Evolutionary conservation across 2,329 filamentous ascomycete genomes (phyloP).

Genomic region (Monosporascus cannonballus): DNA sequence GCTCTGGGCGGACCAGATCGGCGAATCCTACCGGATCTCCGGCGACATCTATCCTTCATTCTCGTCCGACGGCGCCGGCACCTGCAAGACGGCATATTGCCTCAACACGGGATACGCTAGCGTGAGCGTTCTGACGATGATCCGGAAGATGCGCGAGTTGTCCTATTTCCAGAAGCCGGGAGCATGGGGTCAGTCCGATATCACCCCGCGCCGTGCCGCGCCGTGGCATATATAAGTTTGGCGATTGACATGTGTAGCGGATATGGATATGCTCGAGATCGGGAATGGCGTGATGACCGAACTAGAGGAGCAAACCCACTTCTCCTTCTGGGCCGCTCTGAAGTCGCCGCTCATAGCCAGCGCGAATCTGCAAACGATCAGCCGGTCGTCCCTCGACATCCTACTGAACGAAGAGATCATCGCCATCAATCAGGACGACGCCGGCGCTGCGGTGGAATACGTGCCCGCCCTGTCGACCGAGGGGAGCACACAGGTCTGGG

Average conservation of each 20-base stretch:
- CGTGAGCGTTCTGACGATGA: constrained; percentile 24
- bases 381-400: constrained; percentile 27
- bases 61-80: constrained; percentile 13
- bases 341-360: constrained; percentile 39
- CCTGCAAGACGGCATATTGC: constrained; percentile 27
- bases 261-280: constrained; percentile 39
- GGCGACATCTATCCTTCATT: constrained; percentile 29
- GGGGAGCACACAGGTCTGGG: constrained; percentile 21
- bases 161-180: constrained; percentile 23
- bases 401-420: constrained; percentile 32
- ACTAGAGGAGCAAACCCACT: constrained; percentile 36
- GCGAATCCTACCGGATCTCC: constrained; percentile 31
- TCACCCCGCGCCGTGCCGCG: not conserved
- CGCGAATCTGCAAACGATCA: constrained; percentile 29
- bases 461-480: constrained; percentile 17
- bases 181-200: constrained; percentile 15
- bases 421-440: constrained; percentile 30
- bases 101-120: constrained; percentile 28
- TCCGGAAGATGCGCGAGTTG: constrained; percentile 28
- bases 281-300: constrained; percentile 31
- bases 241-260: constrained; percentile 1
- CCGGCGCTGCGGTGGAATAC: constrained; percentile 21
- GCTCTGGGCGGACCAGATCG: constrained; percentile 25
- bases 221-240: too few relatives aligned
- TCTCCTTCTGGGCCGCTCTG: constrained; percentile 39